Percentiles rank a stretch among this genome's conserved stretches.
phyloP scores from a whole-genome alignment of 2,329 filamentous ascomycete species.

The Cercospora citrullina region DNA sequence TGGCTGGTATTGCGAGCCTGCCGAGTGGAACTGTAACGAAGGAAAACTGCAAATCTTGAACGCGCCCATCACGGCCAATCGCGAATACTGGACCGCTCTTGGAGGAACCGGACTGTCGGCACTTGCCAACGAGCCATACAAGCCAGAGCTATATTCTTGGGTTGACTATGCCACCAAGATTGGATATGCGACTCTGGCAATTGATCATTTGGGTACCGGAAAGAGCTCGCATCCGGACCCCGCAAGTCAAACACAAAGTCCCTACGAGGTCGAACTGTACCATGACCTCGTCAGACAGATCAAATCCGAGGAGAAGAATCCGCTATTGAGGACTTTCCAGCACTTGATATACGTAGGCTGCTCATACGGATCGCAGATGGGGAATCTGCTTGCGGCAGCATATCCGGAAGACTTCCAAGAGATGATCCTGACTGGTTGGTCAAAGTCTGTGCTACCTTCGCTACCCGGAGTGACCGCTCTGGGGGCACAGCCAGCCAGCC shows the following conservation, averaged over 20 bases:
- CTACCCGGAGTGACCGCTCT: constrained; percentile 17
- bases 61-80: constrained; percentile 17
- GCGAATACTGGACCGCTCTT: constrained; percentile 19
- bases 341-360: constrained; percentile 17
- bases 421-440: constrained; percentile 25
- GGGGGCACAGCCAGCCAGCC: constrained; percentile 13
- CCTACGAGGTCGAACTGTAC: constrained; percentile 22
- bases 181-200: constrained; percentile 18
- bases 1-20: constrained; percentile 20
- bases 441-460: constrained; percentile 16
- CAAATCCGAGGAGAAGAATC: constrained; percentile 1
- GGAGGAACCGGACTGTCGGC: constrained; percentile 13
- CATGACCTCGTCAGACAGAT: constrained; percentile 17
- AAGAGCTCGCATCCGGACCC: constrained; percentile 21
- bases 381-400: constrained; percentile 7
- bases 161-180: constrained; percentile 15
- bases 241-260: constrained; percentile 11
- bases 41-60: constrained; percentile 19
- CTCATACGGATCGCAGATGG: constrained; percentile 20
- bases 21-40: background rate
- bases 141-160: constrained; percentile 19
- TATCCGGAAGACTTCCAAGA: constrained; percentile 22
- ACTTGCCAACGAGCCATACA: constrained; percentile 11
- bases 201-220: constrained; percentile 21
- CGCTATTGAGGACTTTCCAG: constrained; percentile 8